phyloP scores from a whole-genome alignment of 257 asterid genomes.

The Buddleja alternifolia region DNA sequence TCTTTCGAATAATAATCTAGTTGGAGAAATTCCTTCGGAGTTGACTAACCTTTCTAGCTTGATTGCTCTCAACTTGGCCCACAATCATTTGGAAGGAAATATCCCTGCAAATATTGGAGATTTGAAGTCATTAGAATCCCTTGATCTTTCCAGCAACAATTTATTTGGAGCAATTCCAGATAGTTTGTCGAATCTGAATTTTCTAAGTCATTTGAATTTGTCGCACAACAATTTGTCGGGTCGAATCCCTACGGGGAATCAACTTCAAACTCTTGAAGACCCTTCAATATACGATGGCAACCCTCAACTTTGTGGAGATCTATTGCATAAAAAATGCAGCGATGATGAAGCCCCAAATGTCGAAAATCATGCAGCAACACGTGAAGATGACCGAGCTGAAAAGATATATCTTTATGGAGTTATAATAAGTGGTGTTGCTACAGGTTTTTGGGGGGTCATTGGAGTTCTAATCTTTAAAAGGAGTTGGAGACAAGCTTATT shows the following conservation, averaged over 20 bases:
- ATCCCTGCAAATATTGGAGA: slow-evolving; percentile 27
- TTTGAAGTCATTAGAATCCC: slow-evolving; percentile 31
- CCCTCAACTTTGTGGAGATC: slow-evolving; percentile 12
- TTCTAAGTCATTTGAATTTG: slow-evolving; percentile 25
- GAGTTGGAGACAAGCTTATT: neutral
- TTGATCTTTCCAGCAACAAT: slow-evolving; percentile 33
- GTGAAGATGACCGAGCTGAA: neutral
- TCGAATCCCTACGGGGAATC: slow-evolving; percentile 29
- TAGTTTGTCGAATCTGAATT: slow-evolving; percentile 17
- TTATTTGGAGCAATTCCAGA: slow-evolving; percentile 28
- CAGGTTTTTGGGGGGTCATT: slow-evolving; percentile 14
- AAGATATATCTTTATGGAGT: neutral
- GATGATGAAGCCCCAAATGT: neutral
- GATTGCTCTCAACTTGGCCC: slow-evolving; percentile 10
- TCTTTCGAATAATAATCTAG: slow-evolving; percentile 14
- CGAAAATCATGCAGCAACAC: neutral
- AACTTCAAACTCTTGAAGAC: slow-evolving; percentile 22
- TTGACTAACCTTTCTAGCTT: neutral
- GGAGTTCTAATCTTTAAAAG: neutral
- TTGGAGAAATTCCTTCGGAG: slow-evolving; percentile 14
- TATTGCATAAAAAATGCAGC: neutral
- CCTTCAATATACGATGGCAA: neutral
- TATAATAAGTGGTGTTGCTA: slow-evolving; percentile 15
- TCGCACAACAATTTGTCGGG: slow-evolving; percentile 35
- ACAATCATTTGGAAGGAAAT: slow-evolving; percentile 16